phyloP scores from a whole-genome alignment of 805 yeast species.

The Blastobotrys americana region DNA sequence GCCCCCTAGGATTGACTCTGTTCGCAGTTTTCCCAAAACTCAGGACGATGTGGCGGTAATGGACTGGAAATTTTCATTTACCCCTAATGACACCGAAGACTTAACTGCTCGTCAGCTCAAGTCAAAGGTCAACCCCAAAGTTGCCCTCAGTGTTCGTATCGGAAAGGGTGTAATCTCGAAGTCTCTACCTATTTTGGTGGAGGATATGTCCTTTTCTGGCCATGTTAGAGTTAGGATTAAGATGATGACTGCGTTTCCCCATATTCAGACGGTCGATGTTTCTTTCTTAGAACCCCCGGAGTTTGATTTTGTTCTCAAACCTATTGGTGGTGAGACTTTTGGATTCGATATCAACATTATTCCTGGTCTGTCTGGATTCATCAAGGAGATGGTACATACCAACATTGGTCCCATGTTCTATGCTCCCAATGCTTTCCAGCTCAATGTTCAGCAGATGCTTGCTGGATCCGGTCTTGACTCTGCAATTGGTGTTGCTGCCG shows the following conservation, averaged over 20 bases:
- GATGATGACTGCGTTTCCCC: constrained; percentile 89
- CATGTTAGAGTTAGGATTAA: constrained; percentile 73
- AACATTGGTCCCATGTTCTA: constrained; percentile 84
- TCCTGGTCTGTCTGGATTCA: constrained; percentile 80
- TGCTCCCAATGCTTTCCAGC: constrained; percentile 85
- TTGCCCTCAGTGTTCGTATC: constrained; percentile 68
- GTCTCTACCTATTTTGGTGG: constrained; percentile 69
- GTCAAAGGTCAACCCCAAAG: constrained; percentile 74
- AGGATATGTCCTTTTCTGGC: constrained; percentile 71
- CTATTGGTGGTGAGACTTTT: constrained; percentile 76
- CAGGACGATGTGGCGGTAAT: constrained; percentile 88
- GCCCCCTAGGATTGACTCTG: constrained; percentile 88
- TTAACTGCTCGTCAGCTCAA: constrained; percentile 77
- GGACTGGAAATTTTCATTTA: constrained; percentile 94
- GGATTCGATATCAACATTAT: constrained; percentile 80
- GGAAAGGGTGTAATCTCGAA: constrained; percentile 61
- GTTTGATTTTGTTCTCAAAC: constrained; percentile 73
- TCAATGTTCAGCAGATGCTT: constrained; percentile 83
- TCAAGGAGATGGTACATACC: constrained; percentile 77
- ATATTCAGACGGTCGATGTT: constrained; percentile 81
- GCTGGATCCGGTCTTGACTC: constrained; percentile 75
- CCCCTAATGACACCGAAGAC: constrained; percentile 85
- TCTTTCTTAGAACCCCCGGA: constrained; percentile 81
- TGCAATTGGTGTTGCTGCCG: constrained; percentile 77
- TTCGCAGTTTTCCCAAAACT: constrained; percentile 86